Evolutionary conservation across 805 yeast genomes (phyloP), one percentile per base, ranked within the genome.

Genomic region (Candida chauliodis): DNA sequence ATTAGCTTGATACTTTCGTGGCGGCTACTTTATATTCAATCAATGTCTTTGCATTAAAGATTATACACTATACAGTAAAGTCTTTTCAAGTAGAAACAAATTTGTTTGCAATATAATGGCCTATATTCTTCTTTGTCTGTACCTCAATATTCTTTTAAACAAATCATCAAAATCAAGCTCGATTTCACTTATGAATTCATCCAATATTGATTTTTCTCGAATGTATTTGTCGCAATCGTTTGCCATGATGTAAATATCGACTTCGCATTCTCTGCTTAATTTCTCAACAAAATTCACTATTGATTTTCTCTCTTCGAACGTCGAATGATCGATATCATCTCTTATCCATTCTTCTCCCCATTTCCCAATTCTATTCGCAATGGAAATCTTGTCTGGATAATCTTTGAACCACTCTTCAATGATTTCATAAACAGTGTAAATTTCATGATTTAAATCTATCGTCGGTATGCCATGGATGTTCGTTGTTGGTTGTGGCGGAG

Each of bases 111-210:
- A n/a, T n/a, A n/a, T n/a, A n/a, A n/a, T n/a, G n/a, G 8, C 5
- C n/a, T 24, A 24, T 8, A 24, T 17, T 16, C 38, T 31, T 29
- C 30, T 31, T 19, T 40, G 41, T 21, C 36, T 33, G 30, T 42
- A 32, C 20, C 42, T 29, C 14, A 42, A 30, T 20, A 45, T 16
- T 26, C 39, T 30, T 33, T 39, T 45, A 16, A 36, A 38, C 14
- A 45, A 40, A 25, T 36, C 42, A 32, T 42, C 41, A 21, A 33
- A 34, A 27, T 42, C 44, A 15, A 39, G 34, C 13, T 45, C 48
- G 14, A 45, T 42, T 25, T 45, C 48, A 30, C 42, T 42, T 4
- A 45, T 42, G 27, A 45, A 45, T 22, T 45, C 46, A 22, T 39
- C 44, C 26, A 45, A 40, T 15, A 42, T 39, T 18, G 45, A 42